Evolutionary conservation across 106 monocot genomes (phyloP).

Genomic region (Dactylorhiza incarnata): DNA sequence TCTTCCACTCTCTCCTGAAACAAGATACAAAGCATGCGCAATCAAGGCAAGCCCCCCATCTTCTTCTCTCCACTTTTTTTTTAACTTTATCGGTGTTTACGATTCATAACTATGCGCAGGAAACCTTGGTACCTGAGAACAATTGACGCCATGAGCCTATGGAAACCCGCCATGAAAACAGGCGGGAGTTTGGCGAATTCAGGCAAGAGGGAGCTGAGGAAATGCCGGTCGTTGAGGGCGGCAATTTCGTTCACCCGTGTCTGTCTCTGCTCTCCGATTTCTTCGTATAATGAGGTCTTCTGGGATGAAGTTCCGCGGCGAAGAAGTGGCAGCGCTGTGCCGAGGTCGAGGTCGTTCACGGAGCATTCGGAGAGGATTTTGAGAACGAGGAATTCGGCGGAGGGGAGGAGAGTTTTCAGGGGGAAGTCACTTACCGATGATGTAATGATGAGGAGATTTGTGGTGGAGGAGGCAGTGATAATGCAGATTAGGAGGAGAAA

Average conservation of each 20-base stretch:
- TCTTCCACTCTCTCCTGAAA: constrained; percentile 44
- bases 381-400: constrained; percentile 12
- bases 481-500: constrained; percentile 47
- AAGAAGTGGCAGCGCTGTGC: constrained; percentile 62
- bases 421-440: constrained; percentile 88
- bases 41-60: constrained; percentile 32
- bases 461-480: constrained; percentile 77
- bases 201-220: constrained; percentile 36
- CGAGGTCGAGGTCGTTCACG: constrained; percentile 38
- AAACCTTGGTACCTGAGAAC: constrained; percentile 56
- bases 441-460: constrained; percentile 71
- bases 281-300: constrained; percentile 56
- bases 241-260: constrained; percentile 63
- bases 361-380: constrained; percentile 6
- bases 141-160: constrained; percentile 32
- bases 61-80: neutral
- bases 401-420: constrained; percentile 51
- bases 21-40: constrained; percentile 36
- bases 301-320: constrained; percentile 35
- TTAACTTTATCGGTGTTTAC: neutral
- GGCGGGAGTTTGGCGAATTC: neutral
- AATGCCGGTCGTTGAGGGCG: constrained; percentile 42
- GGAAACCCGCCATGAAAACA: constrained; percentile 32
- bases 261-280: constrained; percentile 76
- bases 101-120: constrained; percentile 8